Percentiles rank a stretch among this genome's conserved stretches.
These are phyloP conservation scores for Saccharomycopsis sp. DNA, from an alignment of 805 yeast species.

Conservation along the genomic window DNA sequence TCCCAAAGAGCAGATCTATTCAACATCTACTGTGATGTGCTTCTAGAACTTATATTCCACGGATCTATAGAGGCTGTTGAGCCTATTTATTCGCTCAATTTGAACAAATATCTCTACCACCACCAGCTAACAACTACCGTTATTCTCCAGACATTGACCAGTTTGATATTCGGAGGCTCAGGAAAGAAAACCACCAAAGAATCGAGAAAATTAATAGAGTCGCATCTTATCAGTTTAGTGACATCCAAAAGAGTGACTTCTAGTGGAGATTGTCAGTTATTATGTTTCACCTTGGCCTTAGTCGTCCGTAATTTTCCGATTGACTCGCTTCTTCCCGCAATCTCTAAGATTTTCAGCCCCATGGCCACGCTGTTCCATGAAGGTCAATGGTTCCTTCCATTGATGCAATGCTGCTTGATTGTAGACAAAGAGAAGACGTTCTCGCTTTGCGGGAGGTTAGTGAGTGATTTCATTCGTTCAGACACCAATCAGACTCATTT, in stretches of 20 bases:
- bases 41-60: conserved; percentile 47
- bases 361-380: conserved; percentile 35
- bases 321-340: conserved; percentile 10
- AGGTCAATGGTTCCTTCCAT: conserved; percentile 38
- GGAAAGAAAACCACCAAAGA: conserved; percentile 47
- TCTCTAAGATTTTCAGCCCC: conserved; percentile 36
- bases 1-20: conserved; percentile 26
- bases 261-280: conserved; percentile 28
- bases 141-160: conserved; percentile 22
- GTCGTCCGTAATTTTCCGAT: conserved; percentile 44
- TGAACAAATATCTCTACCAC: conserved; percentile 22
- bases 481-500: conserved; percentile 8
- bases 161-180: conserved; percentile 60
- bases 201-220: conserved; percentile 4
- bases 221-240: conserved; percentile 1
- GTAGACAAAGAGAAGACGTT: conserved; percentile 39
- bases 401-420: conserved; percentile 41
- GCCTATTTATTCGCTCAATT: conserved; percentile 36
- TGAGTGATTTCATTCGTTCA: not conserved
- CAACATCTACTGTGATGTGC: conserved; percentile 51
- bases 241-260: conserved; percentile 5
- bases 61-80: conserved; percentile 43
- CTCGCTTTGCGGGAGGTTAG: conserved; percentile 24
- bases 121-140: conserved; percentile 11
- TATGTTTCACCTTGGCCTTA: conserved; percentile 42